These are phyloP conservation scores for Neofusicoccum sp. DNA, from an alignment of 2,329 filamentous ascomycete genomes.

Conservation along the genomic window DNA sequence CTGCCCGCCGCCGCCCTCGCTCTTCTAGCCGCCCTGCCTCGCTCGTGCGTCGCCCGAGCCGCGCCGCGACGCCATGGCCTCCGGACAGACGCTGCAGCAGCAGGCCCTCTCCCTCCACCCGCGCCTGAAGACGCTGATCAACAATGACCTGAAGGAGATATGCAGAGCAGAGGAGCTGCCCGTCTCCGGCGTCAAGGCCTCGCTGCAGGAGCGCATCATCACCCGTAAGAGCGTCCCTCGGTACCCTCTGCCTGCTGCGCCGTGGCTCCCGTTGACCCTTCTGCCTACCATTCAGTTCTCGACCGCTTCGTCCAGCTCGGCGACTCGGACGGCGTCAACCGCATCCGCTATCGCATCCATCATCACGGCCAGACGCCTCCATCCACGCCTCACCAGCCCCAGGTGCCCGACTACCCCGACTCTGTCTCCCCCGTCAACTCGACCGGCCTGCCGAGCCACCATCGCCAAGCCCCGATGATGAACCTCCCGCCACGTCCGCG, in stretches of 20 bases:
- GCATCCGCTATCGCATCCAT: slow-evolving; percentile 40
- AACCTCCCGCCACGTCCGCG: not conserved
- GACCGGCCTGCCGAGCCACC: slow-evolving; percentile 23
- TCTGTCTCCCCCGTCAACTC: slow-evolving; percentile 22
- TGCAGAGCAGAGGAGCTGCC: slow-evolving; percentile 71
- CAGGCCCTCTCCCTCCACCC: slow-evolving; percentile 41
- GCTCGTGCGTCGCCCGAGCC: slow-evolving; percentile 9
- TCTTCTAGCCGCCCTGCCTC: not conserved
- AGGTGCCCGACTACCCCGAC: slow-evolving; percentile 21
- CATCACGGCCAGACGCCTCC: slow-evolving; percentile 41
- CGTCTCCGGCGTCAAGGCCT: slow-evolving; percentile 80
- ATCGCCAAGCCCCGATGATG: slow-evolving; percentile 22
- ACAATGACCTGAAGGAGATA: slow-evolving; percentile 71
- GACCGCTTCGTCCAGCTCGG: slow-evolving; percentile 31
- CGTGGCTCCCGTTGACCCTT: not conserved
- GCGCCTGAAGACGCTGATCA: slow-evolving; percentile 56
- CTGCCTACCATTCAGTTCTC: slow-evolving; percentile 35
- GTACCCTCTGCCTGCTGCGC: slow-evolving; percentile 20
- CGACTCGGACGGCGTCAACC: slow-evolving; percentile 37
- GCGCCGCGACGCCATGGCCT: slow-evolving; percentile 27
- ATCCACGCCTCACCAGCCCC: slow-evolving; percentile 24
- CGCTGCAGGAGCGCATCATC: slow-evolving; percentile 75
- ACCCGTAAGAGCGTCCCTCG: slow-evolving; percentile 60
- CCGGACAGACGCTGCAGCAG: slow-evolving; percentile 41
- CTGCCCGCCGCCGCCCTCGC: not conserved